Conservation (phyloP, 805 yeast species). For the Tetrapisispora pingtungensis region DNA sequence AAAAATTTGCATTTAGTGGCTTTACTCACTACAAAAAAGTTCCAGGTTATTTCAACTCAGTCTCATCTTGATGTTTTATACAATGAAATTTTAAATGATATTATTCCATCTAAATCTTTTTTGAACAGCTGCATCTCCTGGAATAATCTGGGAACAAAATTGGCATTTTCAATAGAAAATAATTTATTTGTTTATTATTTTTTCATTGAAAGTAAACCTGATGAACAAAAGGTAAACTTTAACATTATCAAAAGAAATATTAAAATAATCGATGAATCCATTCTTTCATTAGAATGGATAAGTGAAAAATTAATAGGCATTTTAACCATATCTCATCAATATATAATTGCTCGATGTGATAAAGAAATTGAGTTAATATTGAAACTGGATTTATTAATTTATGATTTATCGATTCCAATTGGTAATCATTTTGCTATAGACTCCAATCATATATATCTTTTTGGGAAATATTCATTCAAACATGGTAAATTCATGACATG, state of each 20-base stretch:
- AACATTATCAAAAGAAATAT: not conserved
- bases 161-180: slow-evolving; percentile 15
- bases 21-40: slow-evolving; percentile 14
- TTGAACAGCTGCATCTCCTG: slow-evolving; percentile 3
- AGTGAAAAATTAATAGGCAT: slow-evolving; percentile 12
- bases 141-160: slow-evolving; percentile 3
- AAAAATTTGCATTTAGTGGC: slow-evolving; percentile 13
- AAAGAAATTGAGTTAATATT: slow-evolving; percentile 4
- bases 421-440: slow-evolving; percentile 15
- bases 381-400: slow-evolving; percentile 17
- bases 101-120: not conserved
- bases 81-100: slow-evolving; percentile 4
- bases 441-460: slow-evolving; percentile 12
- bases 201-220: no score
- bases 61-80: slow-evolving; percentile 7
- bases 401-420: slow-evolving; percentile 22
- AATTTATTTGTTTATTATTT: slow-evolving; percentile 5
- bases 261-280: slow-evolving; percentile 7
- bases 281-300: slow-evolving; percentile 20
- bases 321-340: slow-evolving; percentile 22
- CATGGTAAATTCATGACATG: slow-evolving; percentile 24
- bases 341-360: slow-evolving; percentile 13
- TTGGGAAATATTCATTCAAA: slow-evolving; percentile 21
- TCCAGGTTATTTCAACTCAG: slow-evolving; percentile 13
- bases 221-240: not conserved